These are phyloP conservation scores for Waltergamsia citrina DNA, from an alignment of 2,329 filamentous ascomycete genomes.

Conservation along the genomic window DNA sequence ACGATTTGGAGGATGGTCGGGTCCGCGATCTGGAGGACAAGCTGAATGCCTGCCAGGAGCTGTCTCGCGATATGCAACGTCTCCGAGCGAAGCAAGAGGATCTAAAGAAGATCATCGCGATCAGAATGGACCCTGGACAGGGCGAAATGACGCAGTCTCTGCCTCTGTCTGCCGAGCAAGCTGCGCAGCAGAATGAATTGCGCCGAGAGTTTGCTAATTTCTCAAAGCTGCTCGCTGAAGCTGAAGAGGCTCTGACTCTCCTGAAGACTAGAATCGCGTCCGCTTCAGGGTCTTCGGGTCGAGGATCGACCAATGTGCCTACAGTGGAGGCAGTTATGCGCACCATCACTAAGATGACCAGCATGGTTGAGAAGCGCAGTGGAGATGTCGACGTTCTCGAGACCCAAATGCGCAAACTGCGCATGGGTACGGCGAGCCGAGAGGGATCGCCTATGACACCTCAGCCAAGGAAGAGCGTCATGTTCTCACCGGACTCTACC, in stretches of 20 bases:
- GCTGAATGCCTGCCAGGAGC: conserved; percentile 55
- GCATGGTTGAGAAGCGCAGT: conserved; percentile 83
- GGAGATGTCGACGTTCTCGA: conserved; percentile 88
- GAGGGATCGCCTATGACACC: conserved; percentile 33
- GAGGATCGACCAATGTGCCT: conserved; percentile 46
- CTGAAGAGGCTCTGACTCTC: conserved; percentile 71
- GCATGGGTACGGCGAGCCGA: conserved; percentile 35
- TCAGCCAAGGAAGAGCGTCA: conserved; percentile 23
- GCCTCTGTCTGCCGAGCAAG: conserved; percentile 76
- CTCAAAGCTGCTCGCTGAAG: conserved; percentile 63
- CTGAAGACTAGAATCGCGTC: conserved; percentile 69
- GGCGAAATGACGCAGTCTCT: conserved; percentile 55
- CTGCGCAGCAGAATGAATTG: conserved; percentile 74
- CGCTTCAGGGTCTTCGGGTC: conserved; percentile 38
- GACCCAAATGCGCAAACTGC: conserved; percentile 69
- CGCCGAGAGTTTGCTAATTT: conserved; percentile 67
- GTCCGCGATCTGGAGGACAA: conserved; percentile 61
- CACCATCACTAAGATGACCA: conserved; percentile 88
- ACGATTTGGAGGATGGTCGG: conserved; percentile 55
- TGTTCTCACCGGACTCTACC: conserved; percentile 33
- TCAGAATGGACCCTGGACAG: conserved; percentile 58
- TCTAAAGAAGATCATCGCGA: conserved; percentile 64
- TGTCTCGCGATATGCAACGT: conserved; percentile 60
- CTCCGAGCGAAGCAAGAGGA: conserved; percentile 71
- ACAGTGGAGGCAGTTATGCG: conserved; percentile 88